A percentile compares a stretch with the other conserved stretches of the same genome.
Conservation (phyloP, 345 rosid species). For the Lagerstroemia speciosa region DNA sequence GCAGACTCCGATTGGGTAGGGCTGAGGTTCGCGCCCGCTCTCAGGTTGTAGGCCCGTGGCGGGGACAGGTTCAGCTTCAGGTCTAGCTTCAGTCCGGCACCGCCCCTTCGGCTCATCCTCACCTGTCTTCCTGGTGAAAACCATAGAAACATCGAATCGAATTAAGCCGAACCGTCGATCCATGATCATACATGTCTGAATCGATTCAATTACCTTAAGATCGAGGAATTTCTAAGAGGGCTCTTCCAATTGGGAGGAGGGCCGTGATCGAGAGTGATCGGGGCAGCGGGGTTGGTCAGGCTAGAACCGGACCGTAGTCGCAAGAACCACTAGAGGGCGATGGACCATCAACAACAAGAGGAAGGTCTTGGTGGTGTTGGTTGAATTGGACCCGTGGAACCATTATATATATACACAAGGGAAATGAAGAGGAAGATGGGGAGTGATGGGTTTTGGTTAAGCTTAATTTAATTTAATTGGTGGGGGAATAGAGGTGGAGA, state of each 20-base stretch:
- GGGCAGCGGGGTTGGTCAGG: background rate
- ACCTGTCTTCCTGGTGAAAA: background rate
- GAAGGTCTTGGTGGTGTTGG: slow-evolving; percentile 6
- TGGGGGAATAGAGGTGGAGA: slow-evolving; percentile 39
- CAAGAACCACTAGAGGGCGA: background rate
- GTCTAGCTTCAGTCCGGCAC: slow-evolving; percentile 58
- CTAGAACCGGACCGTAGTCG: slow-evolving; percentile 12
- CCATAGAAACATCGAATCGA: background rate
- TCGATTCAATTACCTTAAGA: slow-evolving; percentile 8
- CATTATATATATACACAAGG: slow-evolving; percentile 41
- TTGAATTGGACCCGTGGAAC: slow-evolving; percentile 24
- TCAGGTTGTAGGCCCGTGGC: slow-evolving; percentile 32
- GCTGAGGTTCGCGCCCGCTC: slow-evolving; percentile 42
- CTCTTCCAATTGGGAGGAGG: slow-evolving; percentile 7
- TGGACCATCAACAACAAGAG: background rate
- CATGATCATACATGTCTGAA: too few relatives aligned
- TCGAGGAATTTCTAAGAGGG: slow-evolving; percentile 17
- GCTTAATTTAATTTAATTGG: slow-evolving; percentile 65
- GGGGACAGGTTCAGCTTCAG: slow-evolving; percentile 88
- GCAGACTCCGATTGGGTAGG: slow-evolving; percentile 63
- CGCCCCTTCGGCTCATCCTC: slow-evolving; percentile 69
- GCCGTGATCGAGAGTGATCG: slow-evolving; percentile 6
- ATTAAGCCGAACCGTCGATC: background rate
- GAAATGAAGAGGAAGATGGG: slow-evolving; percentile 17
- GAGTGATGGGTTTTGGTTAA: slow-evolving; percentile 45